Conservation (phyloP, 495 filamentous ascomycete species). For the Penicillium flavigenum region DNA sequence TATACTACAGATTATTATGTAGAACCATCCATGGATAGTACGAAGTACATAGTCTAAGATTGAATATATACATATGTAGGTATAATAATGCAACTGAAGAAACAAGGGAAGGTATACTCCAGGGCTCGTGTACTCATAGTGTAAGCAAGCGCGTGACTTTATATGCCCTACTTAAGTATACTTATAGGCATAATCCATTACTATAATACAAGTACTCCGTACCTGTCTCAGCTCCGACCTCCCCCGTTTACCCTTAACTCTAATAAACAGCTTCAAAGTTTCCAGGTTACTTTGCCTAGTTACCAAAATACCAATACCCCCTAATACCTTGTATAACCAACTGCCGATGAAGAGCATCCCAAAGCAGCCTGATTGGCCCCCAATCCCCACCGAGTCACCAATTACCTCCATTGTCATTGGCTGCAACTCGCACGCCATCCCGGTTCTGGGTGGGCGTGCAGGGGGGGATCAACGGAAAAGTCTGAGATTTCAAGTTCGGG, state of each 20-base stretch:
- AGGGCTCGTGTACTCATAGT: not conserved
- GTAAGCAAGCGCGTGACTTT: not conserved
- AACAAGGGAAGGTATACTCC: too few relatives aligned
- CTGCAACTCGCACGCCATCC: constrained; percentile 17
- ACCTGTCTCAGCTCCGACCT: constrained; percentile 3
- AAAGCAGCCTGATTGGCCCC: constrained; percentile 30
- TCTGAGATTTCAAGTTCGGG: constrained; percentile 5
- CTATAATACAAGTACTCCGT: not conserved
- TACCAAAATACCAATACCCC: not conserved
- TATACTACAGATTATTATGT: too few relatives aligned
- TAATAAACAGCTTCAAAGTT: constrained; percentile 2
- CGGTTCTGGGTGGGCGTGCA: constrained; percentile 28
- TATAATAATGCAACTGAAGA: not conserved
- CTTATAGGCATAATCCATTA: too few relatives aligned
- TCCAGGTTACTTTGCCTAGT: not conserved
- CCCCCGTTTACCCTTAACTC: constrained; percentile 16
- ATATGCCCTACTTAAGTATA: not conserved
- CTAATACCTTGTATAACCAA: constrained; percentile 22
- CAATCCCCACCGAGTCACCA: constrained; percentile 1
- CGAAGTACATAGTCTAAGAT: too few relatives aligned
- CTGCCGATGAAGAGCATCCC: constrained; percentile 28
- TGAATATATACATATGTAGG: too few relatives aligned
- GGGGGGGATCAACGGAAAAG: constrained; percentile 11
- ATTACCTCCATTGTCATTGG: constrained; percentile 23
- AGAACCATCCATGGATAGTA: too few relatives aligned